phyloP scores from a whole-genome alignment of 805 yeast genomes.

The Candida methanosorbosa region DNA sequence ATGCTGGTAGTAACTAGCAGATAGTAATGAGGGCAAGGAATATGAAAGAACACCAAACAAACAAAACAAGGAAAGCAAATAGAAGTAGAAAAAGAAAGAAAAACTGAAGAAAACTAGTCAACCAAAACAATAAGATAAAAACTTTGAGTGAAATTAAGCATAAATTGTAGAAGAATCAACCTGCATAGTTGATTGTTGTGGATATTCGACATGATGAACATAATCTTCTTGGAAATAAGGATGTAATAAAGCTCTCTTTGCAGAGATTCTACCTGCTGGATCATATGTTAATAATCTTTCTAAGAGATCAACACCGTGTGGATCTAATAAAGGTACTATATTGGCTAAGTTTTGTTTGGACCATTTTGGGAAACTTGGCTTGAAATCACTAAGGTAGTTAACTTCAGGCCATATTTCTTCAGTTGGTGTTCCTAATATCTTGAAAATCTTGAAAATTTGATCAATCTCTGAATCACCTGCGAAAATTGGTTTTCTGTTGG shows the following conservation, averaged over 20 bases:
- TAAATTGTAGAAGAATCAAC: conserved; percentile 26
- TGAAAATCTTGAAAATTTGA: conserved; percentile 88
- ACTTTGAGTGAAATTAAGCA: conserved; percentile 13
- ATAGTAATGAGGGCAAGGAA: neutral
- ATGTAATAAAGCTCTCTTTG: conserved; percentile 84
- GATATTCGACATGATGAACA: conserved; percentile 18
- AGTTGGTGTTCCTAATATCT: conserved; percentile 88
- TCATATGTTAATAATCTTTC: conserved; percentile 78
- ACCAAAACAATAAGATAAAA: no score
- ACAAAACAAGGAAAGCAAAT: neutral
- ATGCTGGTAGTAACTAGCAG: neutral
- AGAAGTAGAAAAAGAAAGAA: neutral
- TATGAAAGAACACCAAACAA: neutral
- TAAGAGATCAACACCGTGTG: conserved; percentile 76
- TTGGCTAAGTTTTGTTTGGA: conserved; percentile 58
- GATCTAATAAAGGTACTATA: conserved; percentile 71
- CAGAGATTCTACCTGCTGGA: conserved; percentile 89
- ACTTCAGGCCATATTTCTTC: conserved; percentile 96
- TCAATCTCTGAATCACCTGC: conserved; percentile 98
- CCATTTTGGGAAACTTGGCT: conserved; percentile 92
- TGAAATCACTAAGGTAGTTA: conserved; percentile 82
- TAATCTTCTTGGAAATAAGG: conserved; percentile 68
- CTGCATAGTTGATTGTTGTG: conserved; percentile 26
- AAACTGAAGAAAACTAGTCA: neutral
- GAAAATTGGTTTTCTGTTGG: conserved; percentile 87